These are phyloP conservation scores for Colletotrichum sp. DNA, from an alignment of 2,329 filamentous ascomycete species.

Conservation along the genomic window DNA sequence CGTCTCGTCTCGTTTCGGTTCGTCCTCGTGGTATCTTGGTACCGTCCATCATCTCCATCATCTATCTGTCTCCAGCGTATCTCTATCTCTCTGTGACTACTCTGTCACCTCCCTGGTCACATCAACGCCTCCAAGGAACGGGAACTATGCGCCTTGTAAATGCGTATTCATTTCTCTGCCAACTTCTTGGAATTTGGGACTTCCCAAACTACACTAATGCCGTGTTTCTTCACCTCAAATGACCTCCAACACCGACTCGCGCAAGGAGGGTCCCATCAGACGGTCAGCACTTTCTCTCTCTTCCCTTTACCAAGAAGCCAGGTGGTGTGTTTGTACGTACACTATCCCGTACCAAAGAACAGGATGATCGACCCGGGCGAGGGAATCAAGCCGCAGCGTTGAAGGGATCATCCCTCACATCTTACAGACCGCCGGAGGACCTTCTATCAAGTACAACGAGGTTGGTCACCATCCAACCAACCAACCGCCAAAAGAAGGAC, in stretches of 20 bases:
- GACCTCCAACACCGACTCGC: background rate
- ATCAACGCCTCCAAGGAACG: background rate
- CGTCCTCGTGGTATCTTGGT: background rate
- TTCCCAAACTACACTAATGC: background rate
- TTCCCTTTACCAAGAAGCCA: background rate
- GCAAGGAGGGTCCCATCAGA: background rate
- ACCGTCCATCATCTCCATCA: background rate
- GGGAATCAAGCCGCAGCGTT: background rate
- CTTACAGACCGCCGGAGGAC: background rate
- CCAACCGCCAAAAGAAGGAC: background rate
- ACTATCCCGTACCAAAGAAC: background rate
- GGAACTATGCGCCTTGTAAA: background rate
- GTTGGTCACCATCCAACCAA: background rate
- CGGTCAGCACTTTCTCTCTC: background rate
- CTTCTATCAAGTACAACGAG: background rate
- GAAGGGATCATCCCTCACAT: constrained; percentile 4
- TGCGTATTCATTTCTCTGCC: background rate
- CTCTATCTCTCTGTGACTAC: background rate
- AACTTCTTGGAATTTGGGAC: background rate
- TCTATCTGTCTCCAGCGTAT: background rate
- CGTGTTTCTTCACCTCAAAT: background rate
- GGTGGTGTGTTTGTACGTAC: background rate
- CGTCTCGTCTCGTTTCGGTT: background rate
- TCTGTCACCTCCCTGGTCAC: background rate
- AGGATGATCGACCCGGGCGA: background rate